Evolutionary conservation across 305 asterid genomes (phyloP).

Genomic region (Fraxinus sp.): DNA sequence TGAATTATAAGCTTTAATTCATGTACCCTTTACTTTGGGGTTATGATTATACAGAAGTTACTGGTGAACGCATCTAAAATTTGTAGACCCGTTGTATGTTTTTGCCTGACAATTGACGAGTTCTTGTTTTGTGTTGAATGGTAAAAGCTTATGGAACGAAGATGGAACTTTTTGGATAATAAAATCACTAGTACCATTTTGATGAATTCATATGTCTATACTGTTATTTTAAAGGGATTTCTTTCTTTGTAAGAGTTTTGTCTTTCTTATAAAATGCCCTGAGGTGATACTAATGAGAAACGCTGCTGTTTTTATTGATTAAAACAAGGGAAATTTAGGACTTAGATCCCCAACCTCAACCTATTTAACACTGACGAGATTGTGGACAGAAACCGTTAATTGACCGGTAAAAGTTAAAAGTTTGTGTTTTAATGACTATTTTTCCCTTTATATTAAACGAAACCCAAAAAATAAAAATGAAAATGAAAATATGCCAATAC

Average conservation of each 20-base stretch:
- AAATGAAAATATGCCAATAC: no score
- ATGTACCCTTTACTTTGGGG: neutral
- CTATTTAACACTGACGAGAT: neutral
- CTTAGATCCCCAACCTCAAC: no score
- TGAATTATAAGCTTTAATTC: neutral
- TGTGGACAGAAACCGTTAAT: neutral
- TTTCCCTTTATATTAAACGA: neutral
- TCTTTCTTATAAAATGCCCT: neutral
- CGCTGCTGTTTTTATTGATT: neutral
- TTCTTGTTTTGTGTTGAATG: neutral
- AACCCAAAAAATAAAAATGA: neutral
- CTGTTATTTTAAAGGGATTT: neutral
- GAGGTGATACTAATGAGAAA: neutral
- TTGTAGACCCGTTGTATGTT: neutral
- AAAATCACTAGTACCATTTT: neutral
- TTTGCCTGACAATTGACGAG: neutral
- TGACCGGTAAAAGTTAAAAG: neutral
- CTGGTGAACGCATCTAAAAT: neutral
- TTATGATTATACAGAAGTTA: neutral
- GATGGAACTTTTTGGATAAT: neutral
- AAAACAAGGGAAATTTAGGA: neutral
- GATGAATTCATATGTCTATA: neutral
- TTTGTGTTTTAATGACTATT: neutral
- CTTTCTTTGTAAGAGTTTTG: neutral
- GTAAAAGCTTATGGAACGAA: neutral